A percentile compares a stretch with the other conserved stretches of the same genome.
phyloP scores from a whole-genome alignment of 2,329 filamentous ascomycete genomes.

The Alternaria tenuissima region DNA sequence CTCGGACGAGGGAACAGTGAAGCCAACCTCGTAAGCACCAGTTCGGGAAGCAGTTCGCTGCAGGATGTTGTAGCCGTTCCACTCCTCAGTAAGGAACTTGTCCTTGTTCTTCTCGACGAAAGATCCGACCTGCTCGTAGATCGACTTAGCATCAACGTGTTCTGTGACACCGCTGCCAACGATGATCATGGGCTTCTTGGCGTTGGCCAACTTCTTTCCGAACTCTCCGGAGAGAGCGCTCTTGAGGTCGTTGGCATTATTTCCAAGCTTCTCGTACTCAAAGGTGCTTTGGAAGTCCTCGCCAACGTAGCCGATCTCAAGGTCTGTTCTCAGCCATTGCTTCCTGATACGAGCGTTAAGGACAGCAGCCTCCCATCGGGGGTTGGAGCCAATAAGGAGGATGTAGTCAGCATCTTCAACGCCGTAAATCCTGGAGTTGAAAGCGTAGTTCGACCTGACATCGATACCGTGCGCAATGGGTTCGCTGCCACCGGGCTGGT shows the following conservation, averaged over 20 bases:
- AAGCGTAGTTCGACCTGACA: slow-evolving; percentile 91
- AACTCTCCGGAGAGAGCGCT: slow-evolving; percentile 84
- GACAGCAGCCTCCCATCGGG: slow-evolving; percentile 91
- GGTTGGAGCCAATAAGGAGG: slow-evolving; percentile 93
- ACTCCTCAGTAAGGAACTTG: slow-evolving; percentile 87
- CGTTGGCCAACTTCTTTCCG: slow-evolving; percentile 87
- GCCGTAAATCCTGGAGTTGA: slow-evolving; percentile 94
- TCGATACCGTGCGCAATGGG: slow-evolving; percentile 93
- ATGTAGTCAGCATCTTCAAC: slow-evolving; percentile 94
- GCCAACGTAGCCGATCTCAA: slow-evolving; percentile 90
- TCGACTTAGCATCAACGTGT: slow-evolving; percentile 87
- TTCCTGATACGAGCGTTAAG: slow-evolving; percentile 97
- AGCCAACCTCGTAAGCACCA: slow-evolving; percentile 95
- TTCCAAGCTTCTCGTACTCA: slow-evolving; percentile 89
- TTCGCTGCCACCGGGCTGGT: slow-evolving; percentile 82
- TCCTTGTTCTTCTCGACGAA: slow-evolving; percentile 94
- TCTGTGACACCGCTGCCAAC: slow-evolving; percentile 92
- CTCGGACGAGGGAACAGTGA: slow-evolving; percentile 81
- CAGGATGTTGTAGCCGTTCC: slow-evolving; percentile 97
- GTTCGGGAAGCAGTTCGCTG: slow-evolving; percentile 92
- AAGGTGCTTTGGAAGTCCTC: slow-evolving; percentile 94
- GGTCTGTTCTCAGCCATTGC: slow-evolving; percentile 94
- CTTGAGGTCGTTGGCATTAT: slow-evolving; percentile 81
- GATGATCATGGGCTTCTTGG: slow-evolving; percentile 95
- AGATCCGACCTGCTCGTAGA: slow-evolving; percentile 87